Evolutionary conservation across 2,329 filamentous ascomycete genomes (phyloP).

Genomic region (Xylaria sp.): DNA sequence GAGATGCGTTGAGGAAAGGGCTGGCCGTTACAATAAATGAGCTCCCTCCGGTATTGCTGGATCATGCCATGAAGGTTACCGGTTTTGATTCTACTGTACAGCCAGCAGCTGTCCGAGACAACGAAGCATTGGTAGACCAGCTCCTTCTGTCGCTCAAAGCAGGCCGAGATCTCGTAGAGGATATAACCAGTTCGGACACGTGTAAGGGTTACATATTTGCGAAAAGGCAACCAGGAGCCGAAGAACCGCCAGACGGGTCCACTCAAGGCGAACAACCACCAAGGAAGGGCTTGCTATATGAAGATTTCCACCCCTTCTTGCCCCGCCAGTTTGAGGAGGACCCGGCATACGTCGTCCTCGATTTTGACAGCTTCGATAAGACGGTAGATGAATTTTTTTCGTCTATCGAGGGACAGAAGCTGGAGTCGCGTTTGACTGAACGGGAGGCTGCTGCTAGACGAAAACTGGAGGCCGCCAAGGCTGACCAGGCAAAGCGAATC

Average conservation of each 20-base stretch:
- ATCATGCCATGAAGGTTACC: conserved; percentile 79
- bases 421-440: conserved; percentile 85
- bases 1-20: conserved; percentile 80
- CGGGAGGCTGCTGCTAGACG: conserved; percentile 82
- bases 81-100: conserved; percentile 75
- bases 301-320: conserved; percentile 94
- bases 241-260: conserved; percentile 44
- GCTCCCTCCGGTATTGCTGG: conserved; percentile 85
- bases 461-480: conserved; percentile 84
- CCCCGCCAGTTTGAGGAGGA: conserved; percentile 82
- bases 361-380: conserved; percentile 87
- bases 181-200: conserved; percentile 71
- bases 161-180: conserved; percentile 74
- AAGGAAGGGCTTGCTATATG: conserved; percentile 73
- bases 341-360: conserved; percentile 72
- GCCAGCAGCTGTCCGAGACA: conserved; percentile 75
- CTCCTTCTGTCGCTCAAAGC: conserved; percentile 75
- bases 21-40: conserved; percentile 88
- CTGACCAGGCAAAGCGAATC: conserved; percentile 86
- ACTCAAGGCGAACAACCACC: conserved; percentile 52
- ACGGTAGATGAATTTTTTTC: conserved; percentile 98
- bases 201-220: conserved; percentile 91
- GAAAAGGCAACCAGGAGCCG: conserved; percentile 60
- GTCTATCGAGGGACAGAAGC: conserved; percentile 91
- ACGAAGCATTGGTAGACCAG: conserved; percentile 70